A percentile compares a stretch with the other conserved stretches of the same genome.
These are phyloP conservation scores for Aspergillus vadensis DNA, from an alignment of 2,329 filamentous ascomycete species.

Conservation along the genomic window DNA sequence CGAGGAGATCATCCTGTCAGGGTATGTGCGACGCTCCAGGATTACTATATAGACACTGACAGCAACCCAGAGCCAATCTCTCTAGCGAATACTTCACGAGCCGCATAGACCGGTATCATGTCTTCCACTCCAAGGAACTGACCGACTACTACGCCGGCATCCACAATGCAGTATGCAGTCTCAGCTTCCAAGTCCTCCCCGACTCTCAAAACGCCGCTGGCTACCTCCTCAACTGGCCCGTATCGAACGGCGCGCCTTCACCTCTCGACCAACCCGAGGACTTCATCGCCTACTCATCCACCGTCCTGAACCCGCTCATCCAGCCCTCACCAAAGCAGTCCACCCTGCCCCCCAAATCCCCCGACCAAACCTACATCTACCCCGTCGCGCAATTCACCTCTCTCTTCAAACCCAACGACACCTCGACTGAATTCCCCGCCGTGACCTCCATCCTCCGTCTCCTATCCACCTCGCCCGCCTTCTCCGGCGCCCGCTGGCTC, in stretches of 20 bases:
- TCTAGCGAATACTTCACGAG: constrained; percentile 96
- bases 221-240: constrained; percentile 71
- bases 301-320: constrained; percentile 67
- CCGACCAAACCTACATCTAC: constrained; percentile 74
- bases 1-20: constrained; percentile 92
- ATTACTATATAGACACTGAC: background rate
- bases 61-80: constrained; percentile 68
- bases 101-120: constrained; percentile 89
- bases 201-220: constrained; percentile 44
- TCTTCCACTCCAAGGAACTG: constrained; percentile 77
- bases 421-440: constrained; percentile 85
- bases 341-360: constrained; percentile 31
- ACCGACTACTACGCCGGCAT: constrained; percentile 80
- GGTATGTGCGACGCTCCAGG: constrained; percentile 52
- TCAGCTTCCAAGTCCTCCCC: constrained; percentile 80
- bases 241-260: constrained; percentile 70
- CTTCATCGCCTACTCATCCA: constrained; percentile 71
- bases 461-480: constrained; percentile 62
- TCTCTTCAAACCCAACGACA: constrained; percentile 69
- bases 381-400: constrained; percentile 86
- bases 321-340: constrained; percentile 48
- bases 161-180: constrained; percentile 72
- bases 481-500: constrained; percentile 77
- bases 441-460: constrained; percentile 72
- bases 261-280: constrained; percentile 69